phyloP scores from a whole-genome alignment of 345 rosid species.

The Acer negundo region DNA sequence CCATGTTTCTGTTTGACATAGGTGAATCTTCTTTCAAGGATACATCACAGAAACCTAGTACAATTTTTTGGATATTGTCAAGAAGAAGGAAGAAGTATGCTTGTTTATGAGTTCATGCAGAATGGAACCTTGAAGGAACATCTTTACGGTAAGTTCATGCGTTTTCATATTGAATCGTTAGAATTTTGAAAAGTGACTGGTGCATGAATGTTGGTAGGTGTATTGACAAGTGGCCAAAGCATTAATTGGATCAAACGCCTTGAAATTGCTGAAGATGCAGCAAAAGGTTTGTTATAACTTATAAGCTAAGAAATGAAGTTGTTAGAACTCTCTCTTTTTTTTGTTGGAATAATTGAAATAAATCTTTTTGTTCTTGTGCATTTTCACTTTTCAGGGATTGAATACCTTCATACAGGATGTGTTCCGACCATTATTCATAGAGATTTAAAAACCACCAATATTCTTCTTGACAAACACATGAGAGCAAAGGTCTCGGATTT shows the following conservation, averaged over 20 bases:
- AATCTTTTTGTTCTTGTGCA: constrained; percentile 15
- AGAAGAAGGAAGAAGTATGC: constrained; percentile 86
- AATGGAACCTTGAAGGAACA: constrained; percentile 98
- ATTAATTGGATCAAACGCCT: constrained; percentile 93
- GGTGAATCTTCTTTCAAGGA: constrained; percentile 97
- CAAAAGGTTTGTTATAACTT: constrained; percentile 54
- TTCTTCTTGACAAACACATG: constrained; percentile 83
- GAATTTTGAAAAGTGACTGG: constrained; percentile 9
- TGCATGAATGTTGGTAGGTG: constrained; percentile 41
- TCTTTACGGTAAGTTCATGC: constrained; percentile 68
- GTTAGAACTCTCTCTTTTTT: neutral
- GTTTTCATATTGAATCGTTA: constrained; percentile 5
- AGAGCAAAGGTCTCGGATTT: constrained; percentile 97
- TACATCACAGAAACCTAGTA: constrained; percentile 96
- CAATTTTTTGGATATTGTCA: constrained; percentile 98
- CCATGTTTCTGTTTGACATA: constrained; percentile 28
- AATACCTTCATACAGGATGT: constrained; percentile 97
- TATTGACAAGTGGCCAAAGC: constrained; percentile 55
- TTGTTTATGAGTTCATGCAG: constrained; percentile 96
- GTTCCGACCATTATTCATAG: constrained; percentile 94
- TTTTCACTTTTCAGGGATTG: constrained; percentile 61
- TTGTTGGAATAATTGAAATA: constrained; percentile 7
- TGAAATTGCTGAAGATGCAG: constrained; percentile 96
- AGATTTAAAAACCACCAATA: constrained; percentile 94
- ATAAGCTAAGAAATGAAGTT: neutral